Percentiles rank a stretch among this genome's conserved stretches.
Evolutionary conservation across 768 basidiomycete genomes (phyloP).

Genomic region (Sporobolomyces roseus): DNA sequence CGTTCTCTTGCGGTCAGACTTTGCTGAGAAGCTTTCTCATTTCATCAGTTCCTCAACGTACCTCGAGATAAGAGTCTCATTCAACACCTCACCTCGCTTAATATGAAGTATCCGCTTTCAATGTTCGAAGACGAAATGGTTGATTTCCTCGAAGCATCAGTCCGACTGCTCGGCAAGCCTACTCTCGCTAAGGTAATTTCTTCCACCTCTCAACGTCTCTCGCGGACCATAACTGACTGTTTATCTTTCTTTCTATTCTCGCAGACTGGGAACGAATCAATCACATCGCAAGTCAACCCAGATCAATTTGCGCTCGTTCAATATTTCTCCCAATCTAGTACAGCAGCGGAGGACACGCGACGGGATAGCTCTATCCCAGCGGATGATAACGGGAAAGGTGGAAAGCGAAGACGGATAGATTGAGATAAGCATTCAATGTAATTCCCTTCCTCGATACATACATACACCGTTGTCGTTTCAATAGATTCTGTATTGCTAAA

Average conservation of each 20-base stretch:
- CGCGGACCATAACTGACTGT: no score
- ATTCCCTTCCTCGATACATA: no score
- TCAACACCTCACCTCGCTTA: conserved; percentile 31
- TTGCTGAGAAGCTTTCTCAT: not conserved
- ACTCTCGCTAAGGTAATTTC: conserved; percentile 33
- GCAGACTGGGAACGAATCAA: no score
- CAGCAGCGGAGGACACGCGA: no score
- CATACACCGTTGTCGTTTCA: not conserved
- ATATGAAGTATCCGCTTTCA: conserved; percentile 35
- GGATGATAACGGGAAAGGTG: no score
- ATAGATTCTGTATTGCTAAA: no score
- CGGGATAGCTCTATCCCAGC: no score
- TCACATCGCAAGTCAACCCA: no score
- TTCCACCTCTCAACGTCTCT: not conserved
- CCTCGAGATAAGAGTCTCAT: conserved; percentile 11
- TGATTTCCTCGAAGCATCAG: conserved; percentile 31
- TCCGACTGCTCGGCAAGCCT: conserved; percentile 23
- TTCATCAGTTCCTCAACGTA: conserved; percentile 38
- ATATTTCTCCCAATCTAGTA: conserved; percentile 12
- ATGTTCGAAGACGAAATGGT: conserved; percentile 34
- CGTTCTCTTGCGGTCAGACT: no score
- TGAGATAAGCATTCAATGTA: not conserved
- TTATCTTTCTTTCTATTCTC: not conserved
- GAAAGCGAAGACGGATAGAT: not conserved
- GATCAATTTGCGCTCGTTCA: conserved; percentile 19